Conservation (phyloP, 208 protist genomes). For the Trypanosoma scelopori region DNA sequence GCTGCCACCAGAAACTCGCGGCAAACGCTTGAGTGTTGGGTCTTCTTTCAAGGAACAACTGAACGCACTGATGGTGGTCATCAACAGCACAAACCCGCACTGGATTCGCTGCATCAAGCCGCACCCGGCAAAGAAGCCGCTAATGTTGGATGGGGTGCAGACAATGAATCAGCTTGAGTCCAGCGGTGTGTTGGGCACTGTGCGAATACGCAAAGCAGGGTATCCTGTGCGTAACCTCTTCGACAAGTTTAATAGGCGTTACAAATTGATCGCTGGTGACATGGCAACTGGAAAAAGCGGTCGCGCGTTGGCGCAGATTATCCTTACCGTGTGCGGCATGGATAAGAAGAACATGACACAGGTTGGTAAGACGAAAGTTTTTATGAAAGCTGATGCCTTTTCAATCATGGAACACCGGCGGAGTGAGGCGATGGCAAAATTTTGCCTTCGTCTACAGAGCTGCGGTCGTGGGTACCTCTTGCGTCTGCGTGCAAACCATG, state of each 20-base stretch:
- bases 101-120: conserved; percentile 60
- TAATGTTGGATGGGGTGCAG: conserved; percentile 34
- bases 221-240: conserved; percentile 41
- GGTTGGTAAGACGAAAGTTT: conserved; percentile 41
- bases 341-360: conserved; percentile 22
- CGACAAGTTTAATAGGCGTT: conserved; percentile 37
- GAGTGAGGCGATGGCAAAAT: conserved; percentile 25
- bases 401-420: conserved; percentile 22
- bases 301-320: conserved; percentile 13
- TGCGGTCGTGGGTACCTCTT: conserved; percentile 16
- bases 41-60: conserved; percentile 43
- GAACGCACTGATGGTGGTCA: conserved; percentile 29
- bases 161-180: conserved; percentile 42
- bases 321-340: conserved; percentile 18
- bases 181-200: conserved; percentile 43
- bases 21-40: conserved; percentile 29
- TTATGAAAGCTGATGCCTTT: conserved; percentile 40
- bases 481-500: conserved; percentile 9
- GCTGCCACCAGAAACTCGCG: conserved; percentile 16
- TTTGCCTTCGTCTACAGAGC: conserved; percentile 22
- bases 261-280: conserved; percentile 31
- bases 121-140: conserved; percentile 40
- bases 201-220: conserved; percentile 41
- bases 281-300: conserved; percentile 5
- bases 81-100: conserved; percentile 46